Conservation (phyloP, 2,329 filamentous ascomycete genomes). For the Colletotrichum musicola region DNA sequence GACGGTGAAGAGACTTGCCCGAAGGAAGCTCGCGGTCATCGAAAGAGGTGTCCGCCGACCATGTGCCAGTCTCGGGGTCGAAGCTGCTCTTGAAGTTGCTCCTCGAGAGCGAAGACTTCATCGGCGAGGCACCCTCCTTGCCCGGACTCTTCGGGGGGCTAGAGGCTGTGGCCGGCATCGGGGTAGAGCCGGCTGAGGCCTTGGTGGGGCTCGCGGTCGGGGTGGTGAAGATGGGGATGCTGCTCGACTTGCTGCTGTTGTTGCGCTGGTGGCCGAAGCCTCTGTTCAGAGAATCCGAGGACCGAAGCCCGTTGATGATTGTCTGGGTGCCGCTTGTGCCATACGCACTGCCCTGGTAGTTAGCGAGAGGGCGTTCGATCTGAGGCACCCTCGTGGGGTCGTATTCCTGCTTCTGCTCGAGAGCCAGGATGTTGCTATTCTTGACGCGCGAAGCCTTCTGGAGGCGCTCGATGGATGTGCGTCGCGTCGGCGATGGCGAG, state of each 20-base stretch:
- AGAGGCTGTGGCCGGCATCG: slow-evolving; percentile 32
- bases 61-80: slow-evolving; percentile 76
- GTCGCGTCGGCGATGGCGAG: slow-evolving; percentile 79
- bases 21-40: slow-evolving; percentile 71
- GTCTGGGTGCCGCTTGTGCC: slow-evolving; percentile 61
- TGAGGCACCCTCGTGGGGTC: slow-evolving; percentile 83
- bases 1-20: slow-evolving; percentile 79
- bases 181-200: slow-evolving; percentile 9
- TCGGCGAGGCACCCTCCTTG: slow-evolving; percentile 81
- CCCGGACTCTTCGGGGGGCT: slow-evolving; percentile 66
- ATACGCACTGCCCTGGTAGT: slow-evolving; percentile 80
- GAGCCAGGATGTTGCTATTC: slow-evolving; percentile 97
- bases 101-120: slow-evolving; percentile 88
- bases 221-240: slow-evolving; percentile 66
- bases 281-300: slow-evolving; percentile 58
- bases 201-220: slow-evolving; percentile 55
- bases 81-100: slow-evolving; percentile 75
- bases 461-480: slow-evolving; percentile 94
- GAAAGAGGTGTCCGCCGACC: slow-evolving; percentile 74
- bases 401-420: slow-evolving; percentile 93
- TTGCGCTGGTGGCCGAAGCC: slow-evolving; percentile 60
- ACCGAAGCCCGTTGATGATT: slow-evolving; percentile 62
- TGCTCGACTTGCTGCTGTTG: slow-evolving; percentile 70
- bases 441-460: slow-evolving; percentile 96
- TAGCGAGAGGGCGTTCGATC: slow-evolving; percentile 85